These are phyloP conservation scores for Clonostachys solani DNA, from an alignment of 2,329 filamentous ascomycete genomes.

Conservation along the genomic window DNA sequence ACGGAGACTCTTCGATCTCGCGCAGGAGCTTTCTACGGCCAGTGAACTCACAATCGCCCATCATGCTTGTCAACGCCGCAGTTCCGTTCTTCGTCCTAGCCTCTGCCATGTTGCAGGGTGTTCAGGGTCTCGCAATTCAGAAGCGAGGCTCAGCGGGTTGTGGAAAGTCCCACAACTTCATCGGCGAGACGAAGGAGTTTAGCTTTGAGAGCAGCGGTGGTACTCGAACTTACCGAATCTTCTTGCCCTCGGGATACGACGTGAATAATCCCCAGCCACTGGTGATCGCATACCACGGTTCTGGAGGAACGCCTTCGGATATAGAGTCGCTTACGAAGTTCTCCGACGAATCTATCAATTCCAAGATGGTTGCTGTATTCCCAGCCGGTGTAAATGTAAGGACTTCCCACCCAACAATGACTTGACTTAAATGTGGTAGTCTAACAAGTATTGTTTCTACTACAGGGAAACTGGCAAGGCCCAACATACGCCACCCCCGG, in stretches of 20 bases:
- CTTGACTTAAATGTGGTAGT: neutral
- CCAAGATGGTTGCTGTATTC: conserved; percentile 33
- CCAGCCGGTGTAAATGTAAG: conserved; percentile 33
- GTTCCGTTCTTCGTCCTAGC: no score
- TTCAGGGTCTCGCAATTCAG: no score
- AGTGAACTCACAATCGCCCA: no score
- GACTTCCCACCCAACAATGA: neutral
- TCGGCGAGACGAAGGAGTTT: conserved; percentile 10
- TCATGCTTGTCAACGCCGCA: no score
- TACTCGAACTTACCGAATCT: conserved; percentile 8
- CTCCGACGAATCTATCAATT: conserved; percentile 28
- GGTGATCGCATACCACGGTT: conserved; percentile 42
- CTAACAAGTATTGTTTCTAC: neutral
- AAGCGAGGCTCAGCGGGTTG: conserved; percentile 6
- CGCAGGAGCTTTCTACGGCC: no score
- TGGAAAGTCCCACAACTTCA: conserved; percentile 8
- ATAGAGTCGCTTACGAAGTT: conserved; percentile 29
- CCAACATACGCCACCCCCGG: conserved; percentile 23
- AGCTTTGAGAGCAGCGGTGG: conserved; percentile 11
- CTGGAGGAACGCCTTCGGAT: conserved; percentile 22
- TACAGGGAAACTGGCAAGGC: conserved; percentile 32
- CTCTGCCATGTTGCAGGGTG: no score
- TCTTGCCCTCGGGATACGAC: conserved; percentile 21
- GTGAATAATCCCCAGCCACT: conserved; percentile 22
- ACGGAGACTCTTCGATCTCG: no score